These are phyloP conservation scores for Aphanomyces invadans DNA, from an alignment of 352 stramenopile species.

Conservation along the genomic window DNA sequence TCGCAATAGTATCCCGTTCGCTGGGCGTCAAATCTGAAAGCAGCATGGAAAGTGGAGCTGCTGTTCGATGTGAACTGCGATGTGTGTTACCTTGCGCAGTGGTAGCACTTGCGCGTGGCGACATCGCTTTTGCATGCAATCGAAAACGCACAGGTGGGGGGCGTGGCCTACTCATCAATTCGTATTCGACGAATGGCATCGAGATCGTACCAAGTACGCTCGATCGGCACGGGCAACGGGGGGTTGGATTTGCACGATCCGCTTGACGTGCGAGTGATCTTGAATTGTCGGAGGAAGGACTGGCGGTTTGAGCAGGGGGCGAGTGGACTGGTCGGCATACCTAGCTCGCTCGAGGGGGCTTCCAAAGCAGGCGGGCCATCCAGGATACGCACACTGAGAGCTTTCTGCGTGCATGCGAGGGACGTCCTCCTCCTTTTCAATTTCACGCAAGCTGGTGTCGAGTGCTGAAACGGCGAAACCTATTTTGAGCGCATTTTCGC, in stretches of 20 bases:
- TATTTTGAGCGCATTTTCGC: not conserved
- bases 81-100: constrained; percentile 60
- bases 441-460: too few relatives aligned
- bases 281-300: constrained; percentile 3
- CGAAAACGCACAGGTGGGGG: constrained; percentile 43
- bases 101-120: constrained; percentile 58
- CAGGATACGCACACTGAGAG: constrained; percentile 33
- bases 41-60: not conserved
- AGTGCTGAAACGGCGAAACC: not conserved
- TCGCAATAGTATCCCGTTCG: constrained; percentile 59
- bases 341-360: constrained; percentile 29
- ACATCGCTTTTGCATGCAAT: constrained; percentile 36
- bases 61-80: too few relatives aligned
- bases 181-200: not conserved
- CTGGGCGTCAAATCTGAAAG: constrained; percentile 44
- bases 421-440: too few relatives aligned
- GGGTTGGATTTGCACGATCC: constrained; percentile 18
- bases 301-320: constrained; percentile 20
- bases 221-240: not conserved
- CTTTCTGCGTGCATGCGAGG: not conserved
- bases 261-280: constrained; percentile 28
- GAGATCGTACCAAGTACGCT: not conserved
- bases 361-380: constrained; percentile 52
- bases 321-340: constrained; percentile 16
- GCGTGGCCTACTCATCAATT: constrained; percentile 25